Base-by-base conservation (phyloP, 345 rosid species). In the Citrus glauca region DNA sequence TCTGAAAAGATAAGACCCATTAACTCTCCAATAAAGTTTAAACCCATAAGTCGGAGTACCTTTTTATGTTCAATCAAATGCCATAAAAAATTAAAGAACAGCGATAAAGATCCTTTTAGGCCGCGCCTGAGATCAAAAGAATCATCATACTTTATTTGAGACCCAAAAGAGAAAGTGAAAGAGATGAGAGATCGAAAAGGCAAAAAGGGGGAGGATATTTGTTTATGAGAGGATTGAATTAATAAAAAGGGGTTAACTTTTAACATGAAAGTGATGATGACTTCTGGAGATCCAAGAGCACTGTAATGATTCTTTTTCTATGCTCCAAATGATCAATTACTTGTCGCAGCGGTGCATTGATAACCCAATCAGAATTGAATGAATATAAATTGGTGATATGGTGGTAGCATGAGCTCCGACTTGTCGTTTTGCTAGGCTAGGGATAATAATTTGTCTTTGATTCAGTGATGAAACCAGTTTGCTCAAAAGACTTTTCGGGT, bases 1-100 rank as follows among this genome's bases (percentile, higher is more conserved):
- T 37, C 0, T 0, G 0, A 40, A 40, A 9, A 8, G 1, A 0
- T 9, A 8, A 40, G 11, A 3, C 0, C 13, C 45, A 40, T 9
- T 40, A 40, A 40, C 45, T 40, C 45, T 40, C 45, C 45, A 1
- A 0, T 40, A 9, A 3, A 38, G 11, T 38, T 38, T 38, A 38
- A 38, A 1, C 42, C 42, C 42, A 38, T 0, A 8, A 38, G 40
- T 33, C 35, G 35, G 35, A 35, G 37, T 35, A 35, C 37, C 37
- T 35, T 35, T 35, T 35, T 6, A 5, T 37, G 40, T 37, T 37
- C 1, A 7, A 7, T 37, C 9, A 7, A 37, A 42, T 42, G 14
- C 4, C 14, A 10, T 42, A 42, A 10, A 42, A 42, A 42, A 2
- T 42, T 9, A n/a, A 27, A 33, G 3, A 53, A 7, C 1, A 10